phyloP scores from a whole-genome alignment of 108 stramenopile species.

The Skeletonema costatum region DNA sequence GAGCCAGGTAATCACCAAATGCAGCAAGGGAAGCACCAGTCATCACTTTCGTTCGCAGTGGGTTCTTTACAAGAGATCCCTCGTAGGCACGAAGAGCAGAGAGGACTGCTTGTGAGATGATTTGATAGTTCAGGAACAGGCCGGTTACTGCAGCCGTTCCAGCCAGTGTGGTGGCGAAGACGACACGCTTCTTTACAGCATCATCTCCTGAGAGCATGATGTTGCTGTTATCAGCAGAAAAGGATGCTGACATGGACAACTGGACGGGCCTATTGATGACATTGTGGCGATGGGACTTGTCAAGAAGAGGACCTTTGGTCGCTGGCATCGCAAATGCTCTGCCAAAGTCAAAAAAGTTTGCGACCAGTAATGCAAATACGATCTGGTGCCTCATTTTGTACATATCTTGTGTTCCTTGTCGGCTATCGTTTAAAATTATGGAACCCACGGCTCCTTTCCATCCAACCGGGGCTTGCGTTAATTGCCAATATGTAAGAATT shows the following conservation, averaged over 20 bases:
- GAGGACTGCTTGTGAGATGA: neutral
- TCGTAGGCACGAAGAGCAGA: constrained; percentile 27
- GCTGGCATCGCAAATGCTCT: neutral
- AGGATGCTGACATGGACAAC: neutral
- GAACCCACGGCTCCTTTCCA: neutral
- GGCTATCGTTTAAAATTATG: neutral
- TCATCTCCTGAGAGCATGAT: neutral
- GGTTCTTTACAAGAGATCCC: constrained; percentile 18
- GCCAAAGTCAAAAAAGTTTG: neutral
- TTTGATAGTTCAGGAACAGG: neutral
- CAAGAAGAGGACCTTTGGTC: neutral
- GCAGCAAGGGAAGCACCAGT: constrained; percentile 43
- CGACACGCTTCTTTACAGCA: neutral
- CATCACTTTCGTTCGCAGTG: constrained; percentile 35
- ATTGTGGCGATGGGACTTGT: neutral
- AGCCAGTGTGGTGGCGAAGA: neutral
- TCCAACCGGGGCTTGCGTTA: too few relatives aligned
- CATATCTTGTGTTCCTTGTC: neutral
- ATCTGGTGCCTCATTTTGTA: neutral
- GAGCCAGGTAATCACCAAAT: constrained; percentile 57
- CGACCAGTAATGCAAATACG: neutral
- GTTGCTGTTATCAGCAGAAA: neutral
- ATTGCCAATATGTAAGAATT: neutral
- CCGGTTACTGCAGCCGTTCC: neutral
- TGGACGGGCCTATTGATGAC: neutral